phyloP scores from a whole-genome alignment of 2,329 filamentous ascomycete species.

The Fusarium dlaminii region DNA sequence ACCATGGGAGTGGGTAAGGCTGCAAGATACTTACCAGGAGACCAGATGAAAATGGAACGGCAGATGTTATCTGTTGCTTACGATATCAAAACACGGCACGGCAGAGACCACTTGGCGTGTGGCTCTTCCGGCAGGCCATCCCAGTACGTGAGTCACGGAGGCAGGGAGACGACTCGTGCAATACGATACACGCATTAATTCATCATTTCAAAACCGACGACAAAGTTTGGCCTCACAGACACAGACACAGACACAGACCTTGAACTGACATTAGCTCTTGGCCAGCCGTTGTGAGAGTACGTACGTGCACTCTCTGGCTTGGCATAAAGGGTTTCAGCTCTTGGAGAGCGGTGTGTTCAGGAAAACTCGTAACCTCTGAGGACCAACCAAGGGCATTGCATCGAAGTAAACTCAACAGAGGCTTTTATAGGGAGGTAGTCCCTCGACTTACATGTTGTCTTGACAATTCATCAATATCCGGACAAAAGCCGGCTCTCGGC shows the following conservation, averaged over 20 bases:
- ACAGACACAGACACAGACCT: background rate
- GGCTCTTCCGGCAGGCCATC: background rate
- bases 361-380: background rate
- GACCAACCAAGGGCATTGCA: background rate
- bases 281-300: background rate
- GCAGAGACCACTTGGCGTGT: background rate
- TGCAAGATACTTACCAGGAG: background rate
- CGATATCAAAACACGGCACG: background rate
- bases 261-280: constrained; percentile 3
- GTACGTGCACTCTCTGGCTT: constrained; percentile 2
- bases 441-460: background rate
- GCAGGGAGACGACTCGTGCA: background rate
- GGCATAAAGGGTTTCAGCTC: background rate
- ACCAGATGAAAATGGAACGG: constrained; percentile 10
- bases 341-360: background rate
- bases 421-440: background rate
- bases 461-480: background rate
- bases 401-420: background rate
- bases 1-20: constrained; percentile 8
- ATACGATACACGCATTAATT: background rate
- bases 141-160: background rate
- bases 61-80: constrained; percentile 5
- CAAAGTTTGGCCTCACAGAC: background rate
- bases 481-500: constrained; percentile 30
- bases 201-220: background rate